phyloP scores from a whole-genome alignment of 257 asterid species.

The Solanum appendiculatum region DNA sequence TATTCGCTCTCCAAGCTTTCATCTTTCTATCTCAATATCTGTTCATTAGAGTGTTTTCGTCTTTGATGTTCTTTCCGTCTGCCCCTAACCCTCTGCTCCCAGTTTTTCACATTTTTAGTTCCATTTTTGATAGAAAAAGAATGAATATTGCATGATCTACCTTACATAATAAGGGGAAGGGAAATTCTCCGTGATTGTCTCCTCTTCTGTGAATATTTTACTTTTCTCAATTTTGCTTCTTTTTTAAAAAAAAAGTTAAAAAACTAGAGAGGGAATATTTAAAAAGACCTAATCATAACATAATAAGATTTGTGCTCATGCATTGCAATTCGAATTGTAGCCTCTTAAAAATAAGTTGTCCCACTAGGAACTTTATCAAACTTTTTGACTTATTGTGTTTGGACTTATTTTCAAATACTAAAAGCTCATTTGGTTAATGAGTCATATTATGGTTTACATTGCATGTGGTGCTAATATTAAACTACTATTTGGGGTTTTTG shows the following conservation, averaged over 20 bases:
- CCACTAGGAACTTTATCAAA: neutral
- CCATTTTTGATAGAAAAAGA: neutral
- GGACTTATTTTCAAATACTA: neutral
- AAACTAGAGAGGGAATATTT: neutral
- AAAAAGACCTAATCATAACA: neutral
- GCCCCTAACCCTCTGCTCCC: neutral
- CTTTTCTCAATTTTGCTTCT: neutral
- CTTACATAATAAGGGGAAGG: neutral
- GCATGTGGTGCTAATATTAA: neutral
- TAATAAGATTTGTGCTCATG: neutral
- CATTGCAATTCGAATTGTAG: neutral
- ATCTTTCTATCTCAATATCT: neutral
- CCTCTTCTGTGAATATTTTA: neutral
- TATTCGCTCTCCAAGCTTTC: neutral
- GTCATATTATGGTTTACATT: neutral
- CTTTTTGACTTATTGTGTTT: neutral
- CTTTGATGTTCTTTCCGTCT: neutral
- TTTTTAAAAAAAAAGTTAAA: neutral
- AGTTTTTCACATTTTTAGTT: neutral
- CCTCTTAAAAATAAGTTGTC: neutral
- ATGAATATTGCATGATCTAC: neutral
- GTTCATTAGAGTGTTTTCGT: neutral
- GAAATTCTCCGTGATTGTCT: neutral
- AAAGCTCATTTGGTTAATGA: neutral
- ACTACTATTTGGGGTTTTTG: neutral